Conservation (phyloP, 2,329 filamentous ascomycete species). For the Cytospora mali region DNA sequence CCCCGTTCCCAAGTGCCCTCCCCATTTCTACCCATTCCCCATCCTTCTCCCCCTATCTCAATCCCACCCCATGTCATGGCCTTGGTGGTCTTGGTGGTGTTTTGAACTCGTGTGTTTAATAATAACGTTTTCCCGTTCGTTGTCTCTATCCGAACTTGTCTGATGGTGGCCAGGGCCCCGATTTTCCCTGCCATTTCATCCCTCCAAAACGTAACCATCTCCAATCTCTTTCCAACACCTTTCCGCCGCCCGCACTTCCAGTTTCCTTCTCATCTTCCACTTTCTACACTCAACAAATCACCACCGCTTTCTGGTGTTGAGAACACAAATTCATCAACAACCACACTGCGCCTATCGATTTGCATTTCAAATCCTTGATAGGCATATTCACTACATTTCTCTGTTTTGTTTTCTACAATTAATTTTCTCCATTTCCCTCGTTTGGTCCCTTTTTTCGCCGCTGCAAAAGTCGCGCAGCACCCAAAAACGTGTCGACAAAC, state of each 20-base stretch:
- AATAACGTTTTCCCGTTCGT: constrained; percentile 24
- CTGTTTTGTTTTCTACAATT: constrained; percentile 36
- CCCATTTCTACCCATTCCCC: not conserved
- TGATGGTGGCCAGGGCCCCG: constrained; percentile 44
- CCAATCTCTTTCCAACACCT: constrained; percentile 37
- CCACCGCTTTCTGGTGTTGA: constrained; percentile 32
- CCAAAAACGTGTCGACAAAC: constrained; percentile 4
- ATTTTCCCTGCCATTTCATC: constrained; percentile 47
- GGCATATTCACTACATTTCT: constrained; percentile 39
- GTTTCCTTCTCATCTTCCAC: constrained; percentile 35
- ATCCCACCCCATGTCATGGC: not conserved
- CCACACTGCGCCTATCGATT: constrained; percentile 33
- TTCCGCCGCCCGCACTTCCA: constrained; percentile 41
- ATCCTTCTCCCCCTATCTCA: not conserved
- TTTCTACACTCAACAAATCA: constrained; percentile 36
- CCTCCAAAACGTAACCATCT: constrained; percentile 56
- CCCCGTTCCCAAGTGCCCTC: not conserved
- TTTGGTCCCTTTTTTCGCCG: constrained; percentile 31
- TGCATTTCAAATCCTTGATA: constrained; percentile 41
- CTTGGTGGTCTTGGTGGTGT: constrained; percentile 24
- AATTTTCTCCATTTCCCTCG: constrained; percentile 33
- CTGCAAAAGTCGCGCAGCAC: constrained; percentile 20
- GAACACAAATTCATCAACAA: constrained; percentile 38
- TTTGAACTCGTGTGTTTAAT: constrained; percentile 40
- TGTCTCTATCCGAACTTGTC: constrained; percentile 29